Evolutionary conservation across 129 eudicot species (phyloP), one percentile per base, ranked within the genome.

Genomic region (Centrapalus pauciflorus): DNA sequence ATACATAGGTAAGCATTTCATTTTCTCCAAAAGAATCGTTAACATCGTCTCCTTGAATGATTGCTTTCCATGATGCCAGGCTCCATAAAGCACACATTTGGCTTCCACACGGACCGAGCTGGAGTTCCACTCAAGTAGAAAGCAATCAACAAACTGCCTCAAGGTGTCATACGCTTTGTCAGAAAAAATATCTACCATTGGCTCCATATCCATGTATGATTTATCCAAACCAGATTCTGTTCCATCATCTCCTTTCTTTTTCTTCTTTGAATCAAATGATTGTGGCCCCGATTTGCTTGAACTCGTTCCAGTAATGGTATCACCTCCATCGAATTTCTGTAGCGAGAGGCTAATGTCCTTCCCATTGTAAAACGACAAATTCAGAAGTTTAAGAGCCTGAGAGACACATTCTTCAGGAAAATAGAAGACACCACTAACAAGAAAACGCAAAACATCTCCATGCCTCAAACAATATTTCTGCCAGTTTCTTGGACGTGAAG

Each of bases 401-500:
- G 85, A 67, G 1, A 89, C 93, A 54, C 95, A 94, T 64, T 94
- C 97, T 77, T 94, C 99, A 38, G 95, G 95, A 34, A 94, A 87
- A 46, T 76, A 86, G 55, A 94, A 89, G 57, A 84, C 84, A 16
- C 95, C 96, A 66, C 81, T 84, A 69, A 89, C 64, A 66, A 94
- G 85, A 70, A 86, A 87, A 38, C 93, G 81, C 46, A 94, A 77
- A 67, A 94, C 87, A 72, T 94, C 99, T 2, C 78, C 86, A 82
- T 94, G 97, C 80, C 88, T 78, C 77, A 82, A 72, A 79, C 97
- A 86, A 77, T 89, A 89, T 66, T 94, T 94, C 83, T 94, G 99
- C 99, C 99, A 94, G 77, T 94, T 94, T 54, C 99, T 76, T 33
- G 99, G 99, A 48, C 99, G 88, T 25, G 97, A 87, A 49, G 92